Base-by-base conservation (phyloP, 805 yeast genomes). In the Saccharomycopsis oosterbeekiorum region DNA sequence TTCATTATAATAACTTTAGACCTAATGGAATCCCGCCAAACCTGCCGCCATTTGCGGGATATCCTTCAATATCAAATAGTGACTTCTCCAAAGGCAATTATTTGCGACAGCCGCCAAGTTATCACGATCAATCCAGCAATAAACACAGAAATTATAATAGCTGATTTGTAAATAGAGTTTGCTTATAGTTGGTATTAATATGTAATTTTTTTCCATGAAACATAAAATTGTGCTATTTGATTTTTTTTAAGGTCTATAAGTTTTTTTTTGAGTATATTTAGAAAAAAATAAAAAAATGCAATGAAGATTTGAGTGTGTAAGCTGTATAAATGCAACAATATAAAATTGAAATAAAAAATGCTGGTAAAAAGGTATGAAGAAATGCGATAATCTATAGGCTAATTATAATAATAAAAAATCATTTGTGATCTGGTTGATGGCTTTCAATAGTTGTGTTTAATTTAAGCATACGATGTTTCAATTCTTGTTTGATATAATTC, bases 371-470 rank as follows among this genome's bases (percentile, higher is more conserved):
- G n/a, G n/a, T 21, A 37, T 57, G 43, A 36, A 55, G 24, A 37
- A 43, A 56, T 47, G 57, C 51, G 37, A 60, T 47, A 50, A 37
- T 60, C 37, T 37, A 26, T 39, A 34, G 37, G 34, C 40, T 34
- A 37, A 26, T 19, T 24, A 41, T 60, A 51, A 59, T 55, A 21
- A 41, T n/a, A n/a, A 19, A 40, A 17, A 8, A 19, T 6, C 26
- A 57, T 59, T 37, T 12, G 21, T 26, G 34, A 24, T 47, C 15
- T 47, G 29, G 21, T 47, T 24, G 53, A 17, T 11, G 53, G 1
- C 34, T 9, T 10, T 9, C 15, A 5, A 5, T 5, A 21, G 34
- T 47, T 12, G 12, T 21, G 21, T 19, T 26, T 21, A 26, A 43
- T 47, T 47, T 17, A 47, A 9, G 53, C 34, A 47, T 47, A 47